These are phyloP conservation scores for Pythium insidiosum DNA, from an alignment of 352 stramenopile genomes.

Conservation along the genomic window DNA sequence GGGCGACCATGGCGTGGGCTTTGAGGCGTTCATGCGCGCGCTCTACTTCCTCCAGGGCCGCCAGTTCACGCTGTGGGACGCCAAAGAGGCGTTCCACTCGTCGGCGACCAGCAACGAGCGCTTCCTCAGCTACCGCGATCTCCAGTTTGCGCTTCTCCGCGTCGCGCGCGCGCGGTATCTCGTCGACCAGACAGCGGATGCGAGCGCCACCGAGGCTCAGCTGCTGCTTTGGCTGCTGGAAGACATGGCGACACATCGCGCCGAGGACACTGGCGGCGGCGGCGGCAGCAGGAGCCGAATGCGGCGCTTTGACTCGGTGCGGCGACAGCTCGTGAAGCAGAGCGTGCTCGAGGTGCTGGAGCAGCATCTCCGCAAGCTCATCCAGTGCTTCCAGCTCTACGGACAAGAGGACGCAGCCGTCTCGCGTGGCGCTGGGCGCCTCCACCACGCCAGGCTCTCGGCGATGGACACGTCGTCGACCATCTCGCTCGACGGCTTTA, in stretches of 20 bases:
- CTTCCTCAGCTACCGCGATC: conserved; percentile 45
- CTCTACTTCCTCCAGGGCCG: conserved; percentile 65
- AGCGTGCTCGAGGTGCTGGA: conserved; percentile 42
- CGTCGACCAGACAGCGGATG: not conserved
- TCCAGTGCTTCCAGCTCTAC: conserved; percentile 62
- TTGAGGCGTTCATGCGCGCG: conserved; percentile 29
- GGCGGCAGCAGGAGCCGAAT: not conserved
- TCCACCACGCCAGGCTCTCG: no score
- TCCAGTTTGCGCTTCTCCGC: conserved; percentile 45
- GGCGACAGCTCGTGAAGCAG: conserved; percentile 33
- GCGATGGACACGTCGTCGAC: conserved; percentile 13
- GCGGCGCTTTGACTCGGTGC: conserved; percentile 34
- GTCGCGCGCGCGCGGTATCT: conserved; percentile 20
- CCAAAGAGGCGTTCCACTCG: conserved; percentile 48
- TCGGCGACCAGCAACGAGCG: conserved; percentile 38
- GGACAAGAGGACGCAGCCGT: conserved; percentile 19
- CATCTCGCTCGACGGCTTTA: conserved; percentile 61
- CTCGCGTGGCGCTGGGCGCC: no score
- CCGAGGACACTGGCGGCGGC: conserved; percentile 2
- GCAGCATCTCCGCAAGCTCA: conserved; percentile 25
- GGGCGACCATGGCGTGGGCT: conserved; percentile 39
- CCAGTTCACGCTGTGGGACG: conserved; percentile 56
- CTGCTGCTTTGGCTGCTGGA: conserved; percentile 22
- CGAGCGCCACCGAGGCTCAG: conserved; percentile 14
- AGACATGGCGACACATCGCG: conserved; percentile 15